These are phyloP conservation scores for Sextonia rubra DNA, from an alignment of 164 flowering plant genomes.

Conservation along the genomic window DNA sequence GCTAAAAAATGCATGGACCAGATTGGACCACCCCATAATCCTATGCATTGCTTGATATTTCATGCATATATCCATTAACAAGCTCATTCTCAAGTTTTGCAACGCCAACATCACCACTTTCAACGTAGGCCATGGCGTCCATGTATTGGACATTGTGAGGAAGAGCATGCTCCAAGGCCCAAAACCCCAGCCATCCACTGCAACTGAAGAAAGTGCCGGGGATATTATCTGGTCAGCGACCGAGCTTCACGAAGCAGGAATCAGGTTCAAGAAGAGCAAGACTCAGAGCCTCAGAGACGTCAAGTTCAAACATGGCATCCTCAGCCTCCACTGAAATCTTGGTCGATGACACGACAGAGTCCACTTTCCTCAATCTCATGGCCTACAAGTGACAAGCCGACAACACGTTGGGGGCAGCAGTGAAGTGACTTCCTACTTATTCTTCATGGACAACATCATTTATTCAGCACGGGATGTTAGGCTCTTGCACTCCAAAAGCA, in stretches of 20 bases:
- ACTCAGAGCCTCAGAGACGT: conserved; percentile 38
- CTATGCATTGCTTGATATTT: neutral
- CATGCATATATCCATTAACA: conserved; percentile 12
- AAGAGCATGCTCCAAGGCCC: conserved; percentile 29
- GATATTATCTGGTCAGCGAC: conserved; percentile 33
- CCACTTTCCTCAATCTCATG: conserved; percentile 47
- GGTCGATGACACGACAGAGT: conserved; percentile 48
- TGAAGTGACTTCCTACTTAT: conserved; percentile 45
- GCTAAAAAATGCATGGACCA: no score
- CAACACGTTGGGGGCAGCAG: conserved; percentile 50
- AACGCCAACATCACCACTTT: neutral
- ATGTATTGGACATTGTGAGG: conserved; percentile 38
- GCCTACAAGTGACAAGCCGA: conserved; percentile 54
- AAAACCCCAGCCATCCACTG: neutral
- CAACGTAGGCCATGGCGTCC: conserved; percentile 31
- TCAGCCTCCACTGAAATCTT: conserved; percentile 34
- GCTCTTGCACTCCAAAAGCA: conserved; percentile 32
- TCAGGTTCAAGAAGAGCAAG: conserved; percentile 37
- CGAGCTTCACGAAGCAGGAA: conserved; percentile 52
- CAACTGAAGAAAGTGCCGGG: neutral
- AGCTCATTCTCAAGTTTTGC: conserved; percentile 33
- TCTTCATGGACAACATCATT: conserved; percentile 57
- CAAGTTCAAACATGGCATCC: conserved; percentile 37
- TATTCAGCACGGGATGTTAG: conserved; percentile 41
- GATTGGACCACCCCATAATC: neutral